A percentile compares a stretch with the other conserved stretches of the same genome.
phyloP scores from a whole-genome alignment of 345 rosid species.

The Erucastrum elatum region DNA sequence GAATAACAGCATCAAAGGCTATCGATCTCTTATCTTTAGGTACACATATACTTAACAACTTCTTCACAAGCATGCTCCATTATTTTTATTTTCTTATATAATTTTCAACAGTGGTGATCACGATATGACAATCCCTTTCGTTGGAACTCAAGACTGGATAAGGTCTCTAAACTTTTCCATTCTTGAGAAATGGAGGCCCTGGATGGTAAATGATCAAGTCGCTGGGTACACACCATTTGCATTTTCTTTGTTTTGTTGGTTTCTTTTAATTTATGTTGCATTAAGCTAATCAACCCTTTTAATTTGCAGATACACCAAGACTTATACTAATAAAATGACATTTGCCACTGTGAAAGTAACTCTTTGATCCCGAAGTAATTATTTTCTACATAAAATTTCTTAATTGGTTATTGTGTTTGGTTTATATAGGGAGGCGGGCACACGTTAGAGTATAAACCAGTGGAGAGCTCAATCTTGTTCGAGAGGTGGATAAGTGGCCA shows the following conservation, averaged over 20 bases:
- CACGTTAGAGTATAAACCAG: slow-evolving; percentile 51
- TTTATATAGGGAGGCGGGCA: slow-evolving; percentile 67
- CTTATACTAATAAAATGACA: slow-evolving; percentile 64
- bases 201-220: slow-evolving; percentile 53
- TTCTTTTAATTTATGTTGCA: background rate
- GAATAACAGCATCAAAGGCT: slow-evolving; percentile 25
- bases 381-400: background rate
- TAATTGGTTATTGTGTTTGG: background rate
- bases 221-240: slow-evolving; percentile 17
- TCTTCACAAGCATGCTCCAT: background rate
- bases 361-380: background rate
- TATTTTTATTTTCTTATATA: background rate
- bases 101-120: slow-evolving; percentile 59
- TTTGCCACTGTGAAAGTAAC: slow-evolving; percentile 70
- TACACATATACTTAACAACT: background rate
- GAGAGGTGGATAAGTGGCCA: slow-evolving; percentile 16
- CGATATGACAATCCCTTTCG: slow-evolving; percentile 50
- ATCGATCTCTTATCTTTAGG: slow-evolving; percentile 31
- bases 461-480: slow-evolving; percentile 49
- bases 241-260: background rate
- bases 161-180: slow-evolving; percentile 53
- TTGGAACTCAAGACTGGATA: slow-evolving; percentile 64
- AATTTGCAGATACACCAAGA: slow-evolving; percentile 52
- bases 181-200: slow-evolving; percentile 60
- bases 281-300: background rate